These are phyloP conservation scores for Datisca glomerata DNA, from an alignment of 306 rosid genomes.

Conservation along the genomic window DNA sequence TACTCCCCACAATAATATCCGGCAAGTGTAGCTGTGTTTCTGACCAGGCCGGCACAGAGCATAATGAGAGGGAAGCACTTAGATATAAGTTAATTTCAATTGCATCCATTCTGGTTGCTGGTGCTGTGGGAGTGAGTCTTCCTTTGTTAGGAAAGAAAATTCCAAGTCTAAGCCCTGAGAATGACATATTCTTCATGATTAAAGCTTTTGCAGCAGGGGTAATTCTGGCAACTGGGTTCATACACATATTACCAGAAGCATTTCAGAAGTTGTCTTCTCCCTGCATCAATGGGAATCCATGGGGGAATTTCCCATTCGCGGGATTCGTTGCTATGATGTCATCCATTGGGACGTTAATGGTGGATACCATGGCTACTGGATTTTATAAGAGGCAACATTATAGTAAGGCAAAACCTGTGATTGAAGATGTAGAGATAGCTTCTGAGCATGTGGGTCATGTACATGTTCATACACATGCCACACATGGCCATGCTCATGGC, in stretches of 20 bases:
- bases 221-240: conserved; percentile 50
- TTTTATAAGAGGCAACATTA: conserved; percentile 43
- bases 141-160: conserved; percentile 48
- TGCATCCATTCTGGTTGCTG: conserved; percentile 45
- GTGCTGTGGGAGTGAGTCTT: conserved; percentile 52
- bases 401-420: conserved; percentile 27
- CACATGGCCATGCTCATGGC: conserved; percentile 95
- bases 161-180: conserved; percentile 33
- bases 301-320: conserved; percentile 46
- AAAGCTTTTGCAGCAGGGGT: conserved; percentile 76
- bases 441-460: conserved; percentile 56
- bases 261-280: conserved; percentile 42
- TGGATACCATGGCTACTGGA: conserved; percentile 48
- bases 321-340: conserved; percentile 60
- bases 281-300: conserved; percentile 32
- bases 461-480: conserved; percentile 87
- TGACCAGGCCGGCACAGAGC: conserved; percentile 1
- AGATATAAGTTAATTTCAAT: conserved; percentile 50
- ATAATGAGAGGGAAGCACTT: conserved; percentile 15
- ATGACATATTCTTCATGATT: conserved; percentile 44
- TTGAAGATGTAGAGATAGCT: conserved; percentile 31
- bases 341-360: conserved; percentile 52
- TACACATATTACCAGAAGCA: conserved; percentile 68
- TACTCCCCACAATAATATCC: conserved; percentile 18
- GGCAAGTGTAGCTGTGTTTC: conserved; percentile 23